Percentiles rank a stretch among this genome's conserved stretches.
phyloP scores from a whole-genome alignment of 352 stramenopile genomes.

The Saprolegnia parasitica region DNA sequence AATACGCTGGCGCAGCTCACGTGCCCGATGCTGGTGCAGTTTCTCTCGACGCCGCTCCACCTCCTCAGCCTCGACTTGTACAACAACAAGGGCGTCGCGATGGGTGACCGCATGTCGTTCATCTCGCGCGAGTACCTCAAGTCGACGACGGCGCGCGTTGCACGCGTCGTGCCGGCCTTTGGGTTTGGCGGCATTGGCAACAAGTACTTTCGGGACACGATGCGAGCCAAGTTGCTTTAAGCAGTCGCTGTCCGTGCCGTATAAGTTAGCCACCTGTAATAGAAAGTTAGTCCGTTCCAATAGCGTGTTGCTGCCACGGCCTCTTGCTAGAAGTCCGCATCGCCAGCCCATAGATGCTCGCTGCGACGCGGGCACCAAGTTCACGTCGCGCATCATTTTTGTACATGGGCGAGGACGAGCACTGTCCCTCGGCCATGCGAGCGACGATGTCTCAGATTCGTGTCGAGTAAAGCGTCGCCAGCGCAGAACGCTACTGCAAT shows the following conservation, averaged over 20 bases:
- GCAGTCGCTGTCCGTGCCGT: neutral
- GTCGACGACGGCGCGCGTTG: conserved; percentile 76
- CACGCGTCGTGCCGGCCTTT: conserved; percentile 84
- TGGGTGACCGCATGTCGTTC: conserved; percentile 46
- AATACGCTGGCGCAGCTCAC: conserved; percentile 69
- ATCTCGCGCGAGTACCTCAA: conserved; percentile 80
- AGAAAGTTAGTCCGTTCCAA: too few species aligned
- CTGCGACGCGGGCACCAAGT: too few species aligned
- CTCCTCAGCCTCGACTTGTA: conserved; percentile 86
- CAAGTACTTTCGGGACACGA: conserved; percentile 29
- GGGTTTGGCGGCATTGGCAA: conserved; percentile 87
- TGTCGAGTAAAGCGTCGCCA: too few species aligned
- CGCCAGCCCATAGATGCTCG: too few species aligned
- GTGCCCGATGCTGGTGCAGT: conserved; percentile 80
- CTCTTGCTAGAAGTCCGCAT: too few species aligned
- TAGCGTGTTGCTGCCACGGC: too few species aligned
- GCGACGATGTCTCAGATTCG: too few species aligned
- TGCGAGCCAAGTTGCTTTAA: conserved; percentile 10
- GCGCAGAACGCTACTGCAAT: too few species aligned
- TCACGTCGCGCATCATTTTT: too few species aligned
- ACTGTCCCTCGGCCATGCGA: too few species aligned
- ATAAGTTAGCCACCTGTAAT: conserved; percentile 1
- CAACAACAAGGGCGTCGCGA: conserved; percentile 57
- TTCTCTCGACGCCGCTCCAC: conserved; percentile 87
- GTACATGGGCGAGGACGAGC: too few species aligned